Base-by-base conservation (phyloP, 805 yeast genomes). In the Schizosaccharomyces octosporus region DNA sequence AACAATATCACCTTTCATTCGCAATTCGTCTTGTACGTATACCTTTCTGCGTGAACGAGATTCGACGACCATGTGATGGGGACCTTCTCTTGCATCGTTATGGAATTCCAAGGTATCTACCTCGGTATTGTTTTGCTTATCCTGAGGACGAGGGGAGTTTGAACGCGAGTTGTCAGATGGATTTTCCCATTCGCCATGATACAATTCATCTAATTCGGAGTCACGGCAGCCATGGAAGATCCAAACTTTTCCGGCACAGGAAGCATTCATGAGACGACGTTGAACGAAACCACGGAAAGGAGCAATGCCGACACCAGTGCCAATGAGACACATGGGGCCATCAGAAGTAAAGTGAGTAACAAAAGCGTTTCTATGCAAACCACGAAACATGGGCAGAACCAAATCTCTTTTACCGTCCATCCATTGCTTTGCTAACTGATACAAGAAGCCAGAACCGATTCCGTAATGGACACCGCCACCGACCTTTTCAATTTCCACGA, bases 221-320 rank as follows among this genome's bases (percentile, higher is more conserved):
- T 67, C 68, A 21, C 69, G 66, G 55, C 69, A 67, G 2, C 69
- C 69, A 43, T 67, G 69, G 31, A 67, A 58, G 11, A 67, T 67
- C 69, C 69, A 67, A 5, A 67, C 69, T 55, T 67, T 67, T 29
- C 54, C 48, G 5, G 55, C 51, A 57, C 69, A 67, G 42, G 64
- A 63, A 9, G 68, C 68, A 19, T 61, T 65, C 55, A 62, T 64
- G 42, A 67, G 61, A n/a, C 69, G 61, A 13, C 69, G 64, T 59
- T 67, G 69, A n/a, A 67, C 68, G 48, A 67, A 67, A 6, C 69
- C 69, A 15, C 69, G 55, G 59, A 67, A 67, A 9, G 69, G 69
- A 24, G 69, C 69, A 19, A 67, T 57, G 17, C 69, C 69, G 7
- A 67, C 69, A 13, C 69, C 69, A n/a, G 69, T 69, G 11, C 69